Conservation (phyloP, 495 filamentous ascomycete genomes). For the Xylaria bambusicola region DNA sequence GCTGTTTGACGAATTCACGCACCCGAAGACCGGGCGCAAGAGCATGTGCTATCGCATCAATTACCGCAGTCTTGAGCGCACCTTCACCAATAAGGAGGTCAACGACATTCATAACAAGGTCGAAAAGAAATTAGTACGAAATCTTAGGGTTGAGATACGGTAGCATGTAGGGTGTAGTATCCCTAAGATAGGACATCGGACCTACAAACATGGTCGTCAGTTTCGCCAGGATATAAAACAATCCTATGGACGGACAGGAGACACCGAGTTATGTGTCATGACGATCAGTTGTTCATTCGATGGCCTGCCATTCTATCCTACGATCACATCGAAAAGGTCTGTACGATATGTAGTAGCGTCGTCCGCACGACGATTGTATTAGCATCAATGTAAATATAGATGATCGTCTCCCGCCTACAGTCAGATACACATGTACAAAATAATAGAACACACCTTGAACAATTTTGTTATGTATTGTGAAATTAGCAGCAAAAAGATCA, state of each 20-base stretch:
- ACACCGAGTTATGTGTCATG: neutral
- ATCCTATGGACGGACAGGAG: neutral
- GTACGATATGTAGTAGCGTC: neutral
- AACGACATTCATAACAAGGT: slow-evolving; percentile 76
- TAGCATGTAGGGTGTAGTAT: slow-evolving; percentile 31
- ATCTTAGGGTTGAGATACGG: slow-evolving; percentile 80
- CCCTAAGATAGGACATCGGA: neutral
- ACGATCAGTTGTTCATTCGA: too few species aligned
- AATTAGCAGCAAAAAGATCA: too few species aligned
- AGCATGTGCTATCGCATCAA: slow-evolving; percentile 92
- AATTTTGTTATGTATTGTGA: neutral
- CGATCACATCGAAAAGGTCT: neutral
- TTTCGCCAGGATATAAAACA: slow-evolving; percentile 1
- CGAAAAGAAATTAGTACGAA: slow-evolving; percentile 58
- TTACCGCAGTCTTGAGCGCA: slow-evolving; percentile 86
- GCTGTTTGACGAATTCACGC: slow-evolving; percentile 77
- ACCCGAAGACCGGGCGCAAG: slow-evolving; percentile 80
- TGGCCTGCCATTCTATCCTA: neutral
- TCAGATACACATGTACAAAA: neutral
- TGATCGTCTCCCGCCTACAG: neutral
- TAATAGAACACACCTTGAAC: neutral
- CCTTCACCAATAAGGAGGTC: slow-evolving; percentile 76
- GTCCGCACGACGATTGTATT: neutral
- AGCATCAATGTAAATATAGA: neutral
- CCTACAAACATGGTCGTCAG: neutral